Conservation (phyloP, 2,329 filamentous ascomycete genomes). For the Lomentospora prolificans region DNA sequence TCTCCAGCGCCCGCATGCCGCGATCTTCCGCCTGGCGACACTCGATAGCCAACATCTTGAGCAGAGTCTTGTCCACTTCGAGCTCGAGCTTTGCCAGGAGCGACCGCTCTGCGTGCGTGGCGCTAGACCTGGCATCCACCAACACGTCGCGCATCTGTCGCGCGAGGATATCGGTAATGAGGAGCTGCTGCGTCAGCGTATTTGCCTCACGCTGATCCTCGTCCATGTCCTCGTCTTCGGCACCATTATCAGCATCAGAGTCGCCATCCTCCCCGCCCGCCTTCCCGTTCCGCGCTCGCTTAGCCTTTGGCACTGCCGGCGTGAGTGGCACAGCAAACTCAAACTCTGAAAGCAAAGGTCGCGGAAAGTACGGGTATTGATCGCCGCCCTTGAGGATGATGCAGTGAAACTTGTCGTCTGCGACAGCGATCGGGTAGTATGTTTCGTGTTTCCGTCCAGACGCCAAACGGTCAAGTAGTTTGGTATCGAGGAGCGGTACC, state of each 20-base stretch:
- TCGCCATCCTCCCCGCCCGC: constrained; percentile 24
- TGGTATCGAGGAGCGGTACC: constrained; percentile 89
- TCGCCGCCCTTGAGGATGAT: constrained; percentile 97
- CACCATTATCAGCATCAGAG: constrained; percentile 24
- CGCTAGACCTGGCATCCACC: constrained; percentile 39
- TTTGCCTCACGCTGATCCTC: constrained; percentile 30
- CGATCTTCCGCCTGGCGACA: constrained; percentile 87
- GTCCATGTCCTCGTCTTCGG: constrained; percentile 24
- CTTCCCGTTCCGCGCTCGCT: constrained; percentile 17
- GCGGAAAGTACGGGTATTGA: constrained; percentile 84
- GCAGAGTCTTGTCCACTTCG: constrained; percentile 78
- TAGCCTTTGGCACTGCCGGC: constrained; percentile 32
- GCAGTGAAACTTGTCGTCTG: constrained; percentile 88
- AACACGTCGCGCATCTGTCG: constrained; percentile 69
- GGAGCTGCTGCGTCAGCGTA: constrained; percentile 69
- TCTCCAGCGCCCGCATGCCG: constrained; percentile 88
- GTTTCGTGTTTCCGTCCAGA: constrained; percentile 77
- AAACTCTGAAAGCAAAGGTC: constrained; percentile 84
- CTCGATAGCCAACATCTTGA: constrained; percentile 80
- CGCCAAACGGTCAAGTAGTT: constrained; percentile 68
- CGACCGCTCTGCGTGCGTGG: constrained; percentile 47
- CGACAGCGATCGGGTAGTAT: constrained; percentile 94
- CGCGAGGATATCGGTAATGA: constrained; percentile 63
- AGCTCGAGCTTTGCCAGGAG: constrained; percentile 64
- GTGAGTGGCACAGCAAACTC: constrained; percentile 78